Evolutionary conservation across 176 grass and related monocot species (phyloP).

Genomic region (Poa annua): DNA sequence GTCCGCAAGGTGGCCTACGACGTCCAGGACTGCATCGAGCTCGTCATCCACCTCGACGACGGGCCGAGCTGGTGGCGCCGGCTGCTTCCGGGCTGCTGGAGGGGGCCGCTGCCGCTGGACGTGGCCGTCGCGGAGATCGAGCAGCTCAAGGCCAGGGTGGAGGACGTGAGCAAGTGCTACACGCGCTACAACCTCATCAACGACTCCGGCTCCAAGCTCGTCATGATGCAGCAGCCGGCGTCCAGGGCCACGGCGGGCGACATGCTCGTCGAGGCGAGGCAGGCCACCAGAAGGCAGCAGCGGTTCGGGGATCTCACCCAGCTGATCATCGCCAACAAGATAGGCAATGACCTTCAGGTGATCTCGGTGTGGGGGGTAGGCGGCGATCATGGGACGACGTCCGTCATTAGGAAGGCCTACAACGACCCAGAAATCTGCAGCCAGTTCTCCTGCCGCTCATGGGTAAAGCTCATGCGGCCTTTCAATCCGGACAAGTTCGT

Average conservation of each 20-base stretch:
- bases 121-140: neutral
- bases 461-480: constrained; percentile 5
- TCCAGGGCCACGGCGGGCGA: neutral
- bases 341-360: neutral
- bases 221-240: no score
- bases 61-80: neutral
- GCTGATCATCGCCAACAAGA: neutral
- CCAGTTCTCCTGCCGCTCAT: neutral
- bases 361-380: constrained; percentile 28
- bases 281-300: neutral
- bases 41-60: neutral
- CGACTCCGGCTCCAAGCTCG: neutral
- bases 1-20: constrained; percentile 4
- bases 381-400: neutral
- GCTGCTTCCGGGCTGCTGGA: neutral
- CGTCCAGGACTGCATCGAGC: constrained; percentile 9
- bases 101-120: neutral
- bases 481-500: neutral
- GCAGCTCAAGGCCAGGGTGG: constrained; percentile 7
- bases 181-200: neutral
- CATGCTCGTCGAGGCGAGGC: neutral
- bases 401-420: neutral
- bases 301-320: neutral
- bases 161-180: constrained; percentile 9
- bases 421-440: neutral